phyloP scores from a whole-genome alignment of 495 filamentous ascomycete species.

The Lasiosphaeriaceae sp. region DNA sequence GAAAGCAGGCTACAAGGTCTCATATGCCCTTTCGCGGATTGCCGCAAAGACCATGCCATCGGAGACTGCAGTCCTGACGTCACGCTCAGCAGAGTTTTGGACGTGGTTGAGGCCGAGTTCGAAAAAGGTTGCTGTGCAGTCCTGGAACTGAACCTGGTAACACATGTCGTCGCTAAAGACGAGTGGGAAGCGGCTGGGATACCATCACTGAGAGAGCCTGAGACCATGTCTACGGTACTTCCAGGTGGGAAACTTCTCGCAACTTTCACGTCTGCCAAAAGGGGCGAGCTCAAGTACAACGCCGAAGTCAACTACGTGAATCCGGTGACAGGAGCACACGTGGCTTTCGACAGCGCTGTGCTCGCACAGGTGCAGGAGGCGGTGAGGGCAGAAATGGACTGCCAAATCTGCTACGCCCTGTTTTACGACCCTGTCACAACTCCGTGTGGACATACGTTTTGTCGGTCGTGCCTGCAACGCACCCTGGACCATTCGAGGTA shows the following conservation, averaged over 20 bases:
- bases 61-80: conserved; percentile 77
- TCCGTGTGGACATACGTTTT: conserved; percentile 85
- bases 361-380: conserved; percentile 57
- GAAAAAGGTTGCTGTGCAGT: conserved; percentile 28
- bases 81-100: conserved; percentile 61
- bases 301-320: conserved; percentile 44
- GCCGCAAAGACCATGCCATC: conserved; percentile 65
- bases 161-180: conserved; percentile 38
- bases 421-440: conserved; percentile 80
- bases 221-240: conserved; percentile 26
- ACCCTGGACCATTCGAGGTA: conserved; percentile 69
- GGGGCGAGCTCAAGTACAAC: conserved; percentile 49
- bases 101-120: conserved; percentile 48
- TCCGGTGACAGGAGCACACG: background rate
- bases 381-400: conserved; percentile 69
- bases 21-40: conserved; percentile 64
- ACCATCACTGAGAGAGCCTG: conserved; percentile 30
- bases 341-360: conserved; percentile 46
- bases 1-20: conserved; percentile 63
- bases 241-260: conserved; percentile 58
- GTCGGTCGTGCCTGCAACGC: conserved; percentile 69
- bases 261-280: conserved; percentile 52
- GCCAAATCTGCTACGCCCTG: conserved; percentile 79
- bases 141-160: conserved; percentile 22
- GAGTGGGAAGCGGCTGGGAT: conserved; percentile 41